phyloP scores from a whole-genome alignment of 768 basidiomycete genomes.

The Lactifluus rugatus region DNA sequence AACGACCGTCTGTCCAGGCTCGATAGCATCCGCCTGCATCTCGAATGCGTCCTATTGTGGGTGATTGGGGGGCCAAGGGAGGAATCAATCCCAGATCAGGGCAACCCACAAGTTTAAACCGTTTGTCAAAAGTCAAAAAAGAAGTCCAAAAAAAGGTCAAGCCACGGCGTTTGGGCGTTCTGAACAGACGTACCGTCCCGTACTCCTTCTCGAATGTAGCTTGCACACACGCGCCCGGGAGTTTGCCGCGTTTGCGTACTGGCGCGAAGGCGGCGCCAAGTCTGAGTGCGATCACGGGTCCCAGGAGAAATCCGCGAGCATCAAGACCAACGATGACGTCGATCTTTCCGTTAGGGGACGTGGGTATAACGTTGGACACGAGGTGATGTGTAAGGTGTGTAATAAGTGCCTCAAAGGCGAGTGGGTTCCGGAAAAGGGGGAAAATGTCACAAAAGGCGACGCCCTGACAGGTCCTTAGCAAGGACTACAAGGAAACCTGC shows the following conservation, averaged over 20 bases:
- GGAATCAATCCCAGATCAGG: too few relatives aligned
- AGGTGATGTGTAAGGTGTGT: constrained; percentile 83
- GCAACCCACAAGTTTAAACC: too few relatives aligned
- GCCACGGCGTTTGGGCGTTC: too few relatives aligned
- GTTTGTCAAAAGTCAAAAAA: too few relatives aligned
- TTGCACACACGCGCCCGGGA: constrained; percentile 76
- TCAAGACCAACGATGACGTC: constrained; percentile 94
- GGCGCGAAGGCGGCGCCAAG: constrained; percentile 93
- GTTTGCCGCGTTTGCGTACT: constrained; percentile 86
- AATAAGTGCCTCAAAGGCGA: constrained; percentile 83
- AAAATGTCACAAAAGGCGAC: constrained; percentile 92
- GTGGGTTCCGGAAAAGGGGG: constrained; percentile 79
- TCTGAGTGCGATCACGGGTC: constrained; percentile 83
- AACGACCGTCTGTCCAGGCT: constrained; percentile 72
- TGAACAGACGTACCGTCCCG: constrained; percentile 50
- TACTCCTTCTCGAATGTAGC: constrained; percentile 89
- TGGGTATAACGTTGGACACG: constrained; percentile 63
- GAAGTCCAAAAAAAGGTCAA: too few relatives aligned
- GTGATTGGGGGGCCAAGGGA: too few relatives aligned
- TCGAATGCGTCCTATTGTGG: constrained; percentile 76
- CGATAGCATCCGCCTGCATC: constrained; percentile 83
- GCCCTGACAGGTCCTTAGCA: constrained; percentile 40
- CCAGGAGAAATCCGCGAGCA: constrained; percentile 91
- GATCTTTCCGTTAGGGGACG: constrained; percentile 52
- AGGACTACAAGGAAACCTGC: background rate